Evolutionary conservation across 192 early-diverging fungal species (phyloP).

Genomic region (Entomortierella chlamydospora): DNA sequence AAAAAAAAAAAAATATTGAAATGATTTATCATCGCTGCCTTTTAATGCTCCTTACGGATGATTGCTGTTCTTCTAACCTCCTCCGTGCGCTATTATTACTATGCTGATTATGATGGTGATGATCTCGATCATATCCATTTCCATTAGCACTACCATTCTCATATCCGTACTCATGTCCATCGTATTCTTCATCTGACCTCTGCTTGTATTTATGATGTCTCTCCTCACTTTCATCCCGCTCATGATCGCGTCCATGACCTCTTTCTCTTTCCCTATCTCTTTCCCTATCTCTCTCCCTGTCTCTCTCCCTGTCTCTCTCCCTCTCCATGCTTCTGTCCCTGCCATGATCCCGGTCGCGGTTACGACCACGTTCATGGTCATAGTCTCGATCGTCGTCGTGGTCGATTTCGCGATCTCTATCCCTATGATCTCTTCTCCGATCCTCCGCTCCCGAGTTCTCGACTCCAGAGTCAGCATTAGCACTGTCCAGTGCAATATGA

Average conservation of each 20-base stretch:
- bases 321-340: background rate
- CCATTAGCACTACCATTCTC: slow-evolving; percentile 13
- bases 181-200: slow-evolving; percentile 3
- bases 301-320: slow-evolving; percentile 11
- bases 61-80: slow-evolving; percentile 11
- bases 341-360: slow-evolving; percentile 1
- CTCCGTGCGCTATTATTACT: slow-evolving; percentile 13
- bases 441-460: background rate
- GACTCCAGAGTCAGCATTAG: background rate
- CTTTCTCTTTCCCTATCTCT: slow-evolving; percentile 3
- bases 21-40: slow-evolving; percentile 26
- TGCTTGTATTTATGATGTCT: slow-evolving; percentile 4
- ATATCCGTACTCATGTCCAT: background rate
- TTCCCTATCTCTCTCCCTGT: slow-evolving; percentile 1
- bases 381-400: background rate
- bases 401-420: background rate
- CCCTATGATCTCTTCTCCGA: slow-evolving; percentile 16
- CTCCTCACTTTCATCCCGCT: slow-evolving; percentile 1
- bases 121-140: slow-evolving; percentile 23
- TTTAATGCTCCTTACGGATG: slow-evolving; percentile 13
- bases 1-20: background rate
- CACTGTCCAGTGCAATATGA: background rate
- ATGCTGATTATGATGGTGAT: background rate
- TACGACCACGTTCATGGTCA: slow-evolving; percentile 3
- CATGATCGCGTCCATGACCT: slow-evolving; percentile 7